A percentile compares a stretch with the other conserved stretches of the same genome.
phyloP scores from a whole-genome alignment of 164 flowering plant species.

The Macadamia integrifolia region DNA sequence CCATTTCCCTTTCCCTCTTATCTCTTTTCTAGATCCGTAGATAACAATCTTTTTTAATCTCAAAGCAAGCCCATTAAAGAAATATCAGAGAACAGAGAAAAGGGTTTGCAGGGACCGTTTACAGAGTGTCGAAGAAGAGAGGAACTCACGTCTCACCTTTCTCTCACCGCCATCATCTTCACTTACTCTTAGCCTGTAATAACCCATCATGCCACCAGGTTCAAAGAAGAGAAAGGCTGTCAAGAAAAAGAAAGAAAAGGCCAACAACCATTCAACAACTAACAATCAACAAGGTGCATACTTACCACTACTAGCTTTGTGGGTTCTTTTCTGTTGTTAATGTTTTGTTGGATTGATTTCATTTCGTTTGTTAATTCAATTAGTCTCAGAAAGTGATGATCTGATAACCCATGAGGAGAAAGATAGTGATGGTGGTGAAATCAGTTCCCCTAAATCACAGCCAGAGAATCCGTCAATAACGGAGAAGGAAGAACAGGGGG shows the following conservation, averaged over 20 bases:
- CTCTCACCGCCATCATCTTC: too few species aligned
- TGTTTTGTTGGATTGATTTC: not conserved
- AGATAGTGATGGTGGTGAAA: constrained; percentile 38
- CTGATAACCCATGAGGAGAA: constrained; percentile 35
- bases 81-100: too few species aligned
- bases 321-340: not conserved
- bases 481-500: not conserved
- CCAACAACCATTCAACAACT: not conserved
- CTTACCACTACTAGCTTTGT: not conserved
- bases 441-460: constrained; percentile 31
- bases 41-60: too few species aligned
- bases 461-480: constrained; percentile 12
- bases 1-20: too few species aligned
- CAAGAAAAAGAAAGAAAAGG: constrained; percentile 51
- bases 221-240: too few species aligned
- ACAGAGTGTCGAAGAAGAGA: too few species aligned
- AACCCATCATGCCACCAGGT: too few species aligned
- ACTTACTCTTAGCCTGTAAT: too few species aligned
- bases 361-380: not conserved
- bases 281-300: constrained; percentile 7
- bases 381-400: constrained; percentile 33
- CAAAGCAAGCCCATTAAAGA: too few species aligned
- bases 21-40: too few species aligned
- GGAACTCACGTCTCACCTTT: too few species aligned
- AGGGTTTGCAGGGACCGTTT: too few species aligned